phyloP scores from a whole-genome alignment of 2,329 filamentous ascomycete genomes.

The Aspergillus carbonarius region DNA sequence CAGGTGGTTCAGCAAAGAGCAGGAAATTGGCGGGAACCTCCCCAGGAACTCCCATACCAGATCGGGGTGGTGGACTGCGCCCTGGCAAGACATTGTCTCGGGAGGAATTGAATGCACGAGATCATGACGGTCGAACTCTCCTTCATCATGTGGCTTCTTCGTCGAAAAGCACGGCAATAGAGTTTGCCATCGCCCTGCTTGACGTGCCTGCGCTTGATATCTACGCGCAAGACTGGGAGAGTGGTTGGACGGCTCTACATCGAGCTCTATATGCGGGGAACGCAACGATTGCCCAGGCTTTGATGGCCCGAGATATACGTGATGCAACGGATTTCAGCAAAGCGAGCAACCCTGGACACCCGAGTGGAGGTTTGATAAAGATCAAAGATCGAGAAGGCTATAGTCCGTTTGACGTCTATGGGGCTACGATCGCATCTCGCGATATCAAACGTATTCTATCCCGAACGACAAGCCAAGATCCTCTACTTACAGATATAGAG shows the following conservation, averaged over 20 bases:
- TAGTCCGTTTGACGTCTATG: slow-evolving; percentile 90
- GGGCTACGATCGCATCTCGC: slow-evolving; percentile 78
- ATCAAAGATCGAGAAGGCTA: slow-evolving; percentile 95
- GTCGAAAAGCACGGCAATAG: slow-evolving; percentile 63
- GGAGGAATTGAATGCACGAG: slow-evolving; percentile 79
- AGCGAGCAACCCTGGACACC: slow-evolving; percentile 55
- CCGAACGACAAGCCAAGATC: slow-evolving; percentile 38
- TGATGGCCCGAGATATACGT: slow-evolving; percentile 74
- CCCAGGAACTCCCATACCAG: slow-evolving; percentile 51
- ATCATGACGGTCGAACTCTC: slow-evolving; percentile 77
- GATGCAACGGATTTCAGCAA: slow-evolving; percentile 64
- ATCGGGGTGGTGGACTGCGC: slow-evolving; percentile 24
- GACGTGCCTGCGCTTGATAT: slow-evolving; percentile 81
- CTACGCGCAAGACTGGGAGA: slow-evolving; percentile 84
- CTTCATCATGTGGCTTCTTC: slow-evolving; percentile 83
- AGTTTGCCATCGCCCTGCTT: slow-evolving; percentile 76
- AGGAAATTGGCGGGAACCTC: slow-evolving; percentile 45
- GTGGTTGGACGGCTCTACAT: slow-evolving; percentile 93
- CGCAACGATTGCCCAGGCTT: slow-evolving; percentile 75
- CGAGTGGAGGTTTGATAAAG: slow-evolving; percentile 77
- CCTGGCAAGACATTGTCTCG: slow-evolving; percentile 47
- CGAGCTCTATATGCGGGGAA: slow-evolving; percentile 89
- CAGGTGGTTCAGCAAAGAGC: slow-evolving; percentile 46
- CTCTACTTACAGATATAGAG: slow-evolving; percentile 48
- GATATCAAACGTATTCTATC: slow-evolving; percentile 51